Conservation (phyloP, 2,329 filamentous ascomycete species). For the Fusarium sambucinum region DNA sequence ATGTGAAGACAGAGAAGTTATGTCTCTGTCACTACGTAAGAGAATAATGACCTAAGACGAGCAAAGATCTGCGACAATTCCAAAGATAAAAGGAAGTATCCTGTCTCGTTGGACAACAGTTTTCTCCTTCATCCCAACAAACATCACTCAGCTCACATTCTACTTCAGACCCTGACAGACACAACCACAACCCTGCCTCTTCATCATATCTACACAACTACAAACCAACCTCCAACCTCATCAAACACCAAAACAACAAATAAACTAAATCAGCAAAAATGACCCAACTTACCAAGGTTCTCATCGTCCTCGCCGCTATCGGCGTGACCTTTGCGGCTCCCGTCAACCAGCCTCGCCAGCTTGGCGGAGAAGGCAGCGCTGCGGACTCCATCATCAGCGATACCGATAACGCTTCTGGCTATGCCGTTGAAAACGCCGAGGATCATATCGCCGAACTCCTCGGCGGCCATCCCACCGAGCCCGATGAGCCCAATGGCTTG, state of each 20-base stretch:
- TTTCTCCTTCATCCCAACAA: neutral
- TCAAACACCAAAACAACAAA: neutral
- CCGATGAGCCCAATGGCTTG: neutral
- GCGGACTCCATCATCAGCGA: neutral
- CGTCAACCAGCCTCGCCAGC: neutral
- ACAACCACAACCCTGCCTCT: neutral
- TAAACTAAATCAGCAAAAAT: neutral
- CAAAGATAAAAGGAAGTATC: neutral
- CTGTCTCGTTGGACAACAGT: accelerated
- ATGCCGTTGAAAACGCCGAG: neutral
- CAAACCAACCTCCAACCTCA: neutral
- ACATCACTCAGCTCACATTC: neutral
- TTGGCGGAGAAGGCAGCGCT: conserved; percentile 4
- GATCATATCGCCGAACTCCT: neutral
- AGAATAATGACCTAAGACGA: accelerated
- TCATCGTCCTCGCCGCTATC: neutral
- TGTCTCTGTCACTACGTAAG: neutral
- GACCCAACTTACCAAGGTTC: conserved; percentile 5
- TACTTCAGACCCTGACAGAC: neutral
- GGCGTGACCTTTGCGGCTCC: neutral
- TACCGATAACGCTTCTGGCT: neutral
- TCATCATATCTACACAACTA: neutral
- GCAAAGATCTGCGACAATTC: neutral
- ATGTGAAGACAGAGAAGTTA: neutral
- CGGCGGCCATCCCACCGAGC: neutral